Evolutionary conservation across 768 basidiomycete species (phyloP).

Genomic region (Collybiopsis luxurians): DNA sequence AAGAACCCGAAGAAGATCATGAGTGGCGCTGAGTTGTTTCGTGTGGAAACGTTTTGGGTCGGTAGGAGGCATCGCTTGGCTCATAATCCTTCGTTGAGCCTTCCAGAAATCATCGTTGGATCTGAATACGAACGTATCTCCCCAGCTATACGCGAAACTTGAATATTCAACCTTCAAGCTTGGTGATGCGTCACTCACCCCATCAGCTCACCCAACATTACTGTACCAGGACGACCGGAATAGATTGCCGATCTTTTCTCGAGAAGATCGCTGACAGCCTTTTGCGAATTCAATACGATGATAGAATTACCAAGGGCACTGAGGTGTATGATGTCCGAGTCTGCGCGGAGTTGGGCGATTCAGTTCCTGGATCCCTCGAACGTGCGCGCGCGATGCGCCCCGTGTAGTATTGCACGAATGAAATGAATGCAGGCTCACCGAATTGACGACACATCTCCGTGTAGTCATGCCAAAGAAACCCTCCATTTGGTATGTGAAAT

Average conservation of each 20-base stretch:
- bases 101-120: conserved; percentile 5
- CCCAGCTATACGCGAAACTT: conserved; percentile 7
- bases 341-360: conserved; percentile 1
- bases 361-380: no score
- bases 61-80: not conserved
- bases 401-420: not conserved
- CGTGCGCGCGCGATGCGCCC: no score
- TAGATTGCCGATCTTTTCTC: conserved; percentile 31
- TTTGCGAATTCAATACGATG: conserved; percentile 30
- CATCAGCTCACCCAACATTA: conserved; percentile 10
- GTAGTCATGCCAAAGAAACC: conserved; percentile 17
- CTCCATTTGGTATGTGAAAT: conserved; percentile 12
- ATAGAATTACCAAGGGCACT: conserved; percentile 22
- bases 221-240: conserved; percentile 22
- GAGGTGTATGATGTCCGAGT: conserved; percentile 23
- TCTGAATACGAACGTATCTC: not conserved
- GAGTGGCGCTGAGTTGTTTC: conserved; percentile 1
- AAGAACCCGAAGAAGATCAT: conserved; percentile 4
- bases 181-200: not conserved
- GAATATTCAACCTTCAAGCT: not conserved
- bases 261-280: conserved; percentile 31
- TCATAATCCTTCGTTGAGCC: not conserved
- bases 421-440: not conserved
- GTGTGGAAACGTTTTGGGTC: conserved; percentile 7
- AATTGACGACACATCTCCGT: conserved; percentile 16